phyloP scores from a whole-genome alignment of 1,284 basidiomycete genomes.

The Pseudozyma tsukubaensis region DNA sequence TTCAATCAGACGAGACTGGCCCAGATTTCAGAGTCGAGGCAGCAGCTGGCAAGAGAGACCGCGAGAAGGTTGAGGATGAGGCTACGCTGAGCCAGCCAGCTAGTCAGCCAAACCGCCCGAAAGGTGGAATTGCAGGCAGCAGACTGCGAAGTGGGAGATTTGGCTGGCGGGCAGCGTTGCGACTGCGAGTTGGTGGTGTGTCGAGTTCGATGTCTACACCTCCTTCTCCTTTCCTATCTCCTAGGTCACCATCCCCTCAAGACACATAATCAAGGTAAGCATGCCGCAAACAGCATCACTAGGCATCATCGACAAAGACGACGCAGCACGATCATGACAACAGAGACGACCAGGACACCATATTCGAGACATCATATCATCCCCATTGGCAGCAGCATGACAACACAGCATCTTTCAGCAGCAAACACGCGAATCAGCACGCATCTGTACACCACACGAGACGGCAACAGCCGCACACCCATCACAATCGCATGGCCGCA shows the following conservation, averaged over 20 bases:
- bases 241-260: conserved; percentile 53
- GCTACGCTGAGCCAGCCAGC: no score
- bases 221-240: conserved; percentile 26
- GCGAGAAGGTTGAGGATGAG: no score
- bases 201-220: conserved; percentile 30
- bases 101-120: no score
- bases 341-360: conserved; percentile 14
- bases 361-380: not conserved
- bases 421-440: not conserved
- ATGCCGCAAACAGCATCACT: conserved; percentile 20
- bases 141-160: no score
- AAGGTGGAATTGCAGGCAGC: no score
- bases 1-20: no score
- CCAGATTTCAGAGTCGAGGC: no score
- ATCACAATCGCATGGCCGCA: not conserved
- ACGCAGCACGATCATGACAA: conserved; percentile 10
- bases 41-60: no score
- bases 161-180: conserved; percentile 1
- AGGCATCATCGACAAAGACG: conserved; percentile 23
- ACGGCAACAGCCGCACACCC: not conserved
- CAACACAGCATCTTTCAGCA: not conserved
- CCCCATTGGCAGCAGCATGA: conserved; percentile 2
- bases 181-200: conserved; percentile 9
- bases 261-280: conserved; percentile 52
- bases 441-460: not conserved